A percentile compares a stretch with the other conserved stretches of the same genome.
Conservation (phyloP, 257 asterid genomes). For the Cordia subcordata region DNA sequence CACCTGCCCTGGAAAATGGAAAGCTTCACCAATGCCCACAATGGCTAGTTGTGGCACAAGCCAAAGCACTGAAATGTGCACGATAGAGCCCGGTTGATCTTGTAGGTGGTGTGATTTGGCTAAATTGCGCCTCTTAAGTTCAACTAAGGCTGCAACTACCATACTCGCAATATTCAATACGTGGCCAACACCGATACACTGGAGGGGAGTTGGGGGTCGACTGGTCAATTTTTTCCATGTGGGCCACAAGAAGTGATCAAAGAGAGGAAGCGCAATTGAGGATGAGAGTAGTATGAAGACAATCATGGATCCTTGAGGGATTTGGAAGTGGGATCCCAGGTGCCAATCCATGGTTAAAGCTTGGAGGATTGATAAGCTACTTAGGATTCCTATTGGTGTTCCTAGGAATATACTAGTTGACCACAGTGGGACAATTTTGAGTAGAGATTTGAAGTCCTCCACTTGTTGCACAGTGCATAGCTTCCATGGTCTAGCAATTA, state of each 20-base stretch:
- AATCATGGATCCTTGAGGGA: conserved; percentile 13
- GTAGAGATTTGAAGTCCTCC: conserved; percentile 16
- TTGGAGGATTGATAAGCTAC: conserved; percentile 18
- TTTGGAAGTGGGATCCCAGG: conserved; percentile 16
- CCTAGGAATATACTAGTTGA: conserved; percentile 14
- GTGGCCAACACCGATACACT: conserved; percentile 21
- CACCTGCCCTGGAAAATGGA: conserved; percentile 55
- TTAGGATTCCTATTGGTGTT: conserved; percentile 9
- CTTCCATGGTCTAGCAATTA: conserved; percentile 8
- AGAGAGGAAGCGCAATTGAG: conserved; percentile 5
- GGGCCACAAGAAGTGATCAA: conserved; percentile 10
- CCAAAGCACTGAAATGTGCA: conserved; percentile 49
- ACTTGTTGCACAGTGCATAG: conserved; percentile 20
- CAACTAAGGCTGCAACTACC: conserved; percentile 52
- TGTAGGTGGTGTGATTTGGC: conserved; percentile 14
- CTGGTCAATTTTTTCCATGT: conserved; percentile 9
- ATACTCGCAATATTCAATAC: conserved; percentile 25
- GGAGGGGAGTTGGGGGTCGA: conserved; percentile 17
- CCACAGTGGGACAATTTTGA: conserved; percentile 22
- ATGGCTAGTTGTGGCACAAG: conserved; percentile 33
- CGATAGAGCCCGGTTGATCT: background rate
- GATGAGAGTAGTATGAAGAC: conserved; percentile 12
- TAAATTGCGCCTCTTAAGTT: conserved; percentile 36
- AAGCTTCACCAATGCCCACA: conserved; percentile 55
- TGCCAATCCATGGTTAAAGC: conserved; percentile 24